Evolutionary conservation across 2,329 filamentous ascomycete species (phyloP).

Genomic region (Ophiocordyceps australis): DNA sequence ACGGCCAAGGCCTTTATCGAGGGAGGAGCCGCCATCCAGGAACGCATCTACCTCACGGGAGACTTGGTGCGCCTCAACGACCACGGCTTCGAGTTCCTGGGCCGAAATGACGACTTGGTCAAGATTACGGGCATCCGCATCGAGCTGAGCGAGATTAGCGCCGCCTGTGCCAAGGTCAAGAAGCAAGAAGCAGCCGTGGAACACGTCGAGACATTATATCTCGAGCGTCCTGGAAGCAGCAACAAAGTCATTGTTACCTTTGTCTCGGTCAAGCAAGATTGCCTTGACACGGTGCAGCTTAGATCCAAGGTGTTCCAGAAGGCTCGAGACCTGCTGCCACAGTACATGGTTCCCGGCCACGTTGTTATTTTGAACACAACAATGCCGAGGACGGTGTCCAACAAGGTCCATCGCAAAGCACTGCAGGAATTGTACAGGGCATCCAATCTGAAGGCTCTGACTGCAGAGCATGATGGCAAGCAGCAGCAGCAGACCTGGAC

Average conservation of each 20-base stretch:
- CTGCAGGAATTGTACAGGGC: slow-evolving; percentile 6
- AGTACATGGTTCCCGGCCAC: slow-evolving; percentile 16
- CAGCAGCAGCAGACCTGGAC: no score
- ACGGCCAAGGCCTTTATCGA: slow-evolving; percentile 5
- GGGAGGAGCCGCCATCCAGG: slow-evolving; percentile 3
- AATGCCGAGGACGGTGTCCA: slow-evolving; percentile 15
- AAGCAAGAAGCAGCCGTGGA: slow-evolving; percentile 13
- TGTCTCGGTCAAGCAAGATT: slow-evolving; percentile 3
- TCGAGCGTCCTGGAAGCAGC: slow-evolving; percentile 12
- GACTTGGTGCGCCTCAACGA: slow-evolving; percentile 11
- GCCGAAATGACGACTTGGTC: slow-evolving; percentile 7
- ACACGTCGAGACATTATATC: slow-evolving; percentile 15
- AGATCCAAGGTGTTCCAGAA: slow-evolving; percentile 1
- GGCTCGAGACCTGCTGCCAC: slow-evolving; percentile 2
- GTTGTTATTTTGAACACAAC: slow-evolving; percentile 9
- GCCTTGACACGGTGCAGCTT: slow-evolving; percentile 1
- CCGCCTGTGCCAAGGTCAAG: slow-evolving; percentile 10
- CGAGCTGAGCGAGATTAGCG: slow-evolving; percentile 11
- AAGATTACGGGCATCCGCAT: slow-evolving; percentile 9
- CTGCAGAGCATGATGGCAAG: not conserved
- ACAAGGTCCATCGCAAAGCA: slow-evolving; percentile 15
- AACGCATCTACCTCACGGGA: slow-evolving; percentile 13
- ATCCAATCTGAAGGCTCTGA: slow-evolving; percentile 4
- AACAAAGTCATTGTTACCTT: slow-evolving; percentile 15
- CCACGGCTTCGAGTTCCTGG: slow-evolving; percentile 7